A percentile compares a stretch with the other conserved stretches of the same genome.
These are phyloP conservation scores for Penicillium longicatenatum DNA, from an alignment of 495 filamentous ascomycete genomes.

Conservation along the genomic window DNA sequence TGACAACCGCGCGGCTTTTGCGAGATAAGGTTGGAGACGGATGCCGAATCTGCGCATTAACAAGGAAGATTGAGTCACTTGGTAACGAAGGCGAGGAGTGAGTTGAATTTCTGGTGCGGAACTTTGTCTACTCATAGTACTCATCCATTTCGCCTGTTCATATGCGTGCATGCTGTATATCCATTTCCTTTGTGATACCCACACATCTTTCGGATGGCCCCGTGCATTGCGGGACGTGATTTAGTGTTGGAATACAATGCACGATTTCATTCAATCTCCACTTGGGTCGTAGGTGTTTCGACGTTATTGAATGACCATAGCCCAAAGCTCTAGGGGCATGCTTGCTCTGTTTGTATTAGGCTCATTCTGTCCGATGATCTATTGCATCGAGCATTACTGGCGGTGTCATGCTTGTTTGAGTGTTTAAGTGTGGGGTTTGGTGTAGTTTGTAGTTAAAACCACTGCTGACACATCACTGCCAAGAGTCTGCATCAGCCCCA, in stretches of 20 bases:
- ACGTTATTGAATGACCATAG: background rate
- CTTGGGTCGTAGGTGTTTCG: too few relatives aligned
- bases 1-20: constrained; percentile 82
- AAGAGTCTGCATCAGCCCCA: too few relatives aligned
- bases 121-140: background rate
- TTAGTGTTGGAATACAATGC: constrained; percentile 4
- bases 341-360: too few relatives aligned
- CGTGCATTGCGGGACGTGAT: background rate
- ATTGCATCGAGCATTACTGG: too few relatives aligned
- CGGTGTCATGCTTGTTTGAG: too few relatives aligned
- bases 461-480: too few relatives aligned
- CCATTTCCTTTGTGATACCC: constrained; percentile 36
- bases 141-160: constrained; percentile 7
- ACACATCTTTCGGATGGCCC: constrained; percentile 10
- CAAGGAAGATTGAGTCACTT: constrained; percentile 41
- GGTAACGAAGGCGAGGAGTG: constrained; percentile 24
- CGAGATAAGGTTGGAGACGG: constrained; percentile 69
- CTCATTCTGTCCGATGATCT: too few relatives aligned
- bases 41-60: constrained; percentile 64
- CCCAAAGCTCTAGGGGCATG: background rate
- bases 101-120: background rate
- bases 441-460: too few relatives aligned
- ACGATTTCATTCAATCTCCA: background rate
- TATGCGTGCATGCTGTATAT: constrained; percentile 14
- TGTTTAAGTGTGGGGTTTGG: too few relatives aligned